Base-by-base conservation (phyloP, 2,329 filamentous ascomycete genomes). In the Beauveria varroae region DNA sequence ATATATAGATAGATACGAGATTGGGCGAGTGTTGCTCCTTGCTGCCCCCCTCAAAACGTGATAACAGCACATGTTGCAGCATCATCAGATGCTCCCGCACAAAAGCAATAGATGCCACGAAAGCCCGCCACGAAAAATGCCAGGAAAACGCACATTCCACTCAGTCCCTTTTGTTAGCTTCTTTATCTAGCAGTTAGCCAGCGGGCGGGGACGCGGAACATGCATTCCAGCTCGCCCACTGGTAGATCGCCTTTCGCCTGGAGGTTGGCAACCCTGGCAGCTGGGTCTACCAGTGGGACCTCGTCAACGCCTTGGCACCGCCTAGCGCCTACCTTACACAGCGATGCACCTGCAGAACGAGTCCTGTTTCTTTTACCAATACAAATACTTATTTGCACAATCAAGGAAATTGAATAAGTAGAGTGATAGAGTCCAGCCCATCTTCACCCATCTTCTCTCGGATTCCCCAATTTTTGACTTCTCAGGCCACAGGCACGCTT, bases 171-270 rank as follows among this genome's bases (percentile, higher is more conserved):
- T 16, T 34, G 24, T 12, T 28, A n/a, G n/a, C n/a, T 16, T 20
- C 10, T 53, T 53, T 53, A 24, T 18, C 7, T 53, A 16, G 26
- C 51, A 41, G 34, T 18, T 18, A 30, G 16, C 30, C 34, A 16
- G 10, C 34, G 34, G 37, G 49, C 54, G 54, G 46, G 56, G 56
- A 51, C 43, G 22, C 56, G 56, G 56, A 50, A 40, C 34, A 28
- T 30, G 34, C 56, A 50, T 58, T 58, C 56, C 56, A 51, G 46
- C 34, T 50, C 24, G 18, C 30, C 56, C 30, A 50, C 46, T 58
- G 46, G 34, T 30, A 58, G 56, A 58, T 58, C 56, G 55, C 30
- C 43, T 57, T 24, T 46, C 34, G 34, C 34, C 34, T 37, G 34
- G 34, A 37, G 12, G 34, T 10, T 37, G 12, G 34, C 34, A 37